Base-by-base conservation (phyloP, 2,329 filamentous ascomycete species). In the Thyridium curvatum region DNA sequence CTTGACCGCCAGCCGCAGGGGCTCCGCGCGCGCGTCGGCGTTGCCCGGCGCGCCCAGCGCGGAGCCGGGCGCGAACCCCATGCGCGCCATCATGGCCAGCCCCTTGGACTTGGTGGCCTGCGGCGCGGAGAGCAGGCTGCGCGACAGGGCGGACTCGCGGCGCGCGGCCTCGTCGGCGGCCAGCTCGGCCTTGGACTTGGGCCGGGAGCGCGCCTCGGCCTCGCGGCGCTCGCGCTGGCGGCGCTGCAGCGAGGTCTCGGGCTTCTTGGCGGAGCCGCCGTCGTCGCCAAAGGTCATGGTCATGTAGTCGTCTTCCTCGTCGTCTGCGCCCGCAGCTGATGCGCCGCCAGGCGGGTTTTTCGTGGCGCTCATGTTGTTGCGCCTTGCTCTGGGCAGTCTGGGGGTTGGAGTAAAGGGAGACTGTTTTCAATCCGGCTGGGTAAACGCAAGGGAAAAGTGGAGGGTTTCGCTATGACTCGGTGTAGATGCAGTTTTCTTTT, bases 281-380 rank as follows among this genome's bases (percentile, higher is more conserved):
- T 74, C 56, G 18, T 94, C 86, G 14, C 77, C 72, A 56, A 98
- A 90, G 12, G 82, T 73, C 91, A 98, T 97, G 52, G 83, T 88
- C 85, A 98, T 94, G 71, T 98, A 97, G 62, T 98, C 93, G 47
- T 96, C 89, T 46, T 89, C 86, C 15, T 89, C 86, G 7, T 87
- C 85, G 3, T 72, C 70, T 28, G 17, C 36, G 16, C 10, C 12
- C 4, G 34, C 18, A 14, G 13, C 30, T 5, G 15, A 5, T 7
- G 18, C 34, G 10, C 21, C 21, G 21, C 12, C 16, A 18, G 34
- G 34, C 12, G 14, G 34, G 21, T 6, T 26, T 26, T 26, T 26
- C 10, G 21, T 6, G 21, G 21, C 10, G 21, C 21, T 26, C 21
- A 26, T 26, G 6, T 26, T 6, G 6, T 32, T 32, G 30, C 12